Conservation (phyloP, 345 rosid genomes). For the Anacardium occidentale region DNA sequence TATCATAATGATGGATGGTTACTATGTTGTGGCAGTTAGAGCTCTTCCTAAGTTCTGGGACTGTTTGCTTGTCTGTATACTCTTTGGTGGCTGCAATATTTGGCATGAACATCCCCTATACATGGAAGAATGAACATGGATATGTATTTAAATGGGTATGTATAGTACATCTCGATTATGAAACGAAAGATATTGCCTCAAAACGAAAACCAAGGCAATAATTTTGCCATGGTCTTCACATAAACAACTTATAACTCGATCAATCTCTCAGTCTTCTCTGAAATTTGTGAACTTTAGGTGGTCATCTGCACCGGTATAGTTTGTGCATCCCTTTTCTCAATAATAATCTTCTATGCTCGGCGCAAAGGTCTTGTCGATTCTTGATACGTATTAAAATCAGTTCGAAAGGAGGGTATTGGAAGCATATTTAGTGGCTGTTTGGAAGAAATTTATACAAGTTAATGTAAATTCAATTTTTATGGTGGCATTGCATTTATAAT, state of each 20-base stretch:
- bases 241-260: neutral
- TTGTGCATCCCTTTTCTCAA: constrained; percentile 41
- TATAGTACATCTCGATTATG: neutral
- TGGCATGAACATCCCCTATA: constrained; percentile 51
- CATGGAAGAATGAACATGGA: constrained; percentile 42
- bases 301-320: constrained; percentile 43
- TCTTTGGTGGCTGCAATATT: constrained; percentile 52
- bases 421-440: neutral
- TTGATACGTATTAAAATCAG: constrained; percentile 24
- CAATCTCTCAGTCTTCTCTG: neutral
- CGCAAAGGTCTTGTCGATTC: constrained; percentile 66
- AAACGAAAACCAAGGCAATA: constrained; percentile 1
- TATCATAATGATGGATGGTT: neutral
- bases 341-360: constrained; percentile 59
- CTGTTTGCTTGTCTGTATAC: constrained; percentile 45
- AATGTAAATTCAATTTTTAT: neutral
- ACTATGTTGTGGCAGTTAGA: constrained; percentile 32
- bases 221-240: constrained; percentile 1
- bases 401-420: neutral
- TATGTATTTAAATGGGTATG: constrained; percentile 57
- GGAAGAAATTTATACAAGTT: neutral
- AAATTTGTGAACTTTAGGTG: constrained; percentile 42
- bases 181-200: neutral
- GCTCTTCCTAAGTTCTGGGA: constrained; percentile 54
- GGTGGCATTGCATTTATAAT: constrained; percentile 1